Evolutionary conservation across 2,329 filamentous ascomycete genomes (phyloP).

Genomic region (Hymenoscyphus salicellus): DNA sequence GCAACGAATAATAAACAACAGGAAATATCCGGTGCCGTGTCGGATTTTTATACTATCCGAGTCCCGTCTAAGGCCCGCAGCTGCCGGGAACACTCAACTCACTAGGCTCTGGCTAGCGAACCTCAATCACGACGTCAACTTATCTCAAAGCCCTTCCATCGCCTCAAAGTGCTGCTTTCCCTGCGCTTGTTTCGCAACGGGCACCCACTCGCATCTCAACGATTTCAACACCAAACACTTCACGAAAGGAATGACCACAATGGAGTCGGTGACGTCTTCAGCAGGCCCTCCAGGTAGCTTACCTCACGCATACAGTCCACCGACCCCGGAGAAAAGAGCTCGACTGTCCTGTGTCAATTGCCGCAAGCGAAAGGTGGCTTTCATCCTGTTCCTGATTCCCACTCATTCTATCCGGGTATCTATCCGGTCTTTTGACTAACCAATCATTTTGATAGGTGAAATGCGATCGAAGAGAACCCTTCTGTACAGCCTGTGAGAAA

Average conservation of each 20-base stretch:
- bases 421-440: neutral
- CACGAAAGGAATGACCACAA: neutral
- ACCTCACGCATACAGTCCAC: neutral
- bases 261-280: neutral
- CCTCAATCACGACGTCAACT: neutral
- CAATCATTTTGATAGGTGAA: conserved; percentile 10
- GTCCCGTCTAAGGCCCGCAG: neutral
- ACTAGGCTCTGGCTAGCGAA: neutral
- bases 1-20: neutral
- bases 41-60: neutral
- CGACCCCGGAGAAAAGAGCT: conserved; percentile 10
- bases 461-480: conserved; percentile 17
- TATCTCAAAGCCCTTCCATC: neutral
- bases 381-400: neutral
- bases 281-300: neutral
- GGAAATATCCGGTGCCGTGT: neutral
- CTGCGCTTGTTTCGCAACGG: neutral
- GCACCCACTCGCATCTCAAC: neutral
- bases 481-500: conserved; percentile 16
- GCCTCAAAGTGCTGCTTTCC: neutral
- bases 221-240: neutral
- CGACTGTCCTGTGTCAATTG: conserved; percentile 18
- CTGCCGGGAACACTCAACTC: neutral
- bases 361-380: conserved; percentile 17
- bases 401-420: neutral